Evolutionary conservation across 2,329 filamentous ascomycete genomes (phyloP), one percentile per base, ranked within the genome.

Genomic region (Paracoccidioides brasiliensis): DNA sequence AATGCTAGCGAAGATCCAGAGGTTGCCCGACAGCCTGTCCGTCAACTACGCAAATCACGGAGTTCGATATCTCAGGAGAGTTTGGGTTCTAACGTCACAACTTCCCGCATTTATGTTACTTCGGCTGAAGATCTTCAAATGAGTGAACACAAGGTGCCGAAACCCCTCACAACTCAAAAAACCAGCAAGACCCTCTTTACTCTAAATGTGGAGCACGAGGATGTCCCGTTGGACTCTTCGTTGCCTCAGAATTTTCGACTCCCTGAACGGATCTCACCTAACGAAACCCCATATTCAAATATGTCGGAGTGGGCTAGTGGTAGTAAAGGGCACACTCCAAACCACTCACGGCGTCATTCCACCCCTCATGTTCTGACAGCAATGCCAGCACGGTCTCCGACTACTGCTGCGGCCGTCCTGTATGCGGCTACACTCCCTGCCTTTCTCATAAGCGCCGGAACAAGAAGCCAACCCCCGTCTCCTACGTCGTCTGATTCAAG

Each of bases 1-100:
- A 38, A 55, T 30, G 30, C 54, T 32, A 22, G 32, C 5, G 49
- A 37, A 35, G 41, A n/a, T 12, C n/a, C 38, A 33, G 45, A 55
- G 10, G 14, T 14, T 45, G 32, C 15, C 10, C 12, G 32, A n/a
- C 54, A 22, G 15, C 54, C 40, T 28, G 30, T 22, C 7, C 40
- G 37, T 46, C 35, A 52, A 35, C 54, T 56, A 14, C 54, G 49
- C 43, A 52, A 45, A 52, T 37, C 48, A 8, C 48, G 41, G 9
- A 56, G 54, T 30, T 52, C 54, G 3, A 15, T 38, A 7, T 56
- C 49, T n/a, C 15, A 43, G 30, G 49, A 28, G 35, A 12, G 14
- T 22, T 10, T 38, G 44, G 54, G 42, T 10, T 42, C 53, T 10
- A 35, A 45, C 14, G 22, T 40, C 22, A 32, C 35, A 3, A 49